Conservation (phyloP, 2,329 filamentous ascomycete genomes). For the Aureobasidium sp. region DNA sequence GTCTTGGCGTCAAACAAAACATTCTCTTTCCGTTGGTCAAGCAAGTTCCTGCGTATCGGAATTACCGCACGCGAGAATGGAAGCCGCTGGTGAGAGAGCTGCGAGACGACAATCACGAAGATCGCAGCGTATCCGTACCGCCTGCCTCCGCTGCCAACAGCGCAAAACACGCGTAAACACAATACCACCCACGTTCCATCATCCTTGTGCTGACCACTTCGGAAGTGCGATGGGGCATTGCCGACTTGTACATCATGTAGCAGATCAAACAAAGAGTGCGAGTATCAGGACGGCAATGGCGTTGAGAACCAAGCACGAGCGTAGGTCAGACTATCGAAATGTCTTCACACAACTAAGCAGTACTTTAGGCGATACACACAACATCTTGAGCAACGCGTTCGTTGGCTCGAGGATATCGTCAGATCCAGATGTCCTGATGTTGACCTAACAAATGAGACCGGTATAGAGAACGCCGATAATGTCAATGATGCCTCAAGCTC, state of each 20-base stretch:
- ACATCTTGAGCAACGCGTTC: not conserved
- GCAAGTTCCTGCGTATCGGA: not conserved
- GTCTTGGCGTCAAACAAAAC: not conserved
- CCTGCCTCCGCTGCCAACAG: slow-evolving; percentile 2
- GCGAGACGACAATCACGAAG: not conserved
- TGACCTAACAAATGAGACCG: not conserved
- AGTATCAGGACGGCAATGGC: not conserved
- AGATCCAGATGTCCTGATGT: slow-evolving; percentile 5
- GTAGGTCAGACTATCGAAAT: not conserved
- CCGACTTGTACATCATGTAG: not conserved
- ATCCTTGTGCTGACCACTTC: not conserved
- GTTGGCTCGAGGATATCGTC: not conserved
- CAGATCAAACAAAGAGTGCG: not conserved
- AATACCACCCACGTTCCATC: not conserved
- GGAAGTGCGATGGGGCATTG: not conserved
- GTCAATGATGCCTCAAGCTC: not conserved
- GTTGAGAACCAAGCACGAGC: not conserved
- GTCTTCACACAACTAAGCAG: not conserved
- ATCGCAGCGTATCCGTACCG: slow-evolving; percentile 1
- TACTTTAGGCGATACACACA: not conserved
- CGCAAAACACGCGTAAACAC: slow-evolving; percentile 1
- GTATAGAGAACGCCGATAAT: not conserved
- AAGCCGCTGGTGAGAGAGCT: not conserved
- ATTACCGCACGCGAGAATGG: too few species aligned
- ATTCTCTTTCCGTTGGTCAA: not conserved